Base-by-base conservation (phyloP, 1,284 basidiomycete species). In the Thecaphora frezii region DNA sequence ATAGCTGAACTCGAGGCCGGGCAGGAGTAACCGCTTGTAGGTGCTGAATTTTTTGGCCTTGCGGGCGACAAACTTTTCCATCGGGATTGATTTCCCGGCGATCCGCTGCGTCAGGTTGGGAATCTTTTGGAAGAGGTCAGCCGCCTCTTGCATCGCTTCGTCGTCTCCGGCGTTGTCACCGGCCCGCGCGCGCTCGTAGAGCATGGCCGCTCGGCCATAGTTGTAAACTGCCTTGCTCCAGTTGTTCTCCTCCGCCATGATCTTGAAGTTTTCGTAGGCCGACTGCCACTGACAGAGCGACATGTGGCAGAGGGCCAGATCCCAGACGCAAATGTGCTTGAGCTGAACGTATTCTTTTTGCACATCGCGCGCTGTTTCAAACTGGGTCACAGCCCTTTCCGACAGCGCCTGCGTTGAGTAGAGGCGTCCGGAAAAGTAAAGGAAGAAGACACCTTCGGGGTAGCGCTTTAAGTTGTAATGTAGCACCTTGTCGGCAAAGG, bases 161-260 rank as follows among this genome's bases (percentile, higher is more conserved):
- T n/a, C n/a, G n/a, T n/a, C n/a, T n/a, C 18, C 18, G 10, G 33
- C 12, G 8, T 30, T 43, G 24, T 62, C 52, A 5, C 37, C 16
- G 2, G 43, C 53, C 26, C 48, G 38, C 8, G 66, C 70, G 2
- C 43, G 46, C 45, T 76, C 68, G 60, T 69, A 70, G 24, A 74
- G 52, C 40, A 64, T 70, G 19, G 64, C 53, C 3, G 72, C 76
- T 2, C 66, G 58, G 9, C 66, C 76, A 51, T 76, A 78, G 43
- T 46, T 73, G 69, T 78, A 78, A 7, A 78, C 72, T 8, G 74
- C 74, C 41, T 76, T 77, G 44, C 69, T 73, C 76, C 76, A 78
- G 55, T 78, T 78, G 54, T 71, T 73, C 47, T 77, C 74, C 21
- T 68, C 56, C 23, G 69, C 64, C 5, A 78, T 56, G 26, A 75